These are phyloP conservation scores for Colletotrichum endophyticum DNA, from an alignment of 2,329 filamentous ascomycete genomes.

Conservation along the genomic window DNA sequence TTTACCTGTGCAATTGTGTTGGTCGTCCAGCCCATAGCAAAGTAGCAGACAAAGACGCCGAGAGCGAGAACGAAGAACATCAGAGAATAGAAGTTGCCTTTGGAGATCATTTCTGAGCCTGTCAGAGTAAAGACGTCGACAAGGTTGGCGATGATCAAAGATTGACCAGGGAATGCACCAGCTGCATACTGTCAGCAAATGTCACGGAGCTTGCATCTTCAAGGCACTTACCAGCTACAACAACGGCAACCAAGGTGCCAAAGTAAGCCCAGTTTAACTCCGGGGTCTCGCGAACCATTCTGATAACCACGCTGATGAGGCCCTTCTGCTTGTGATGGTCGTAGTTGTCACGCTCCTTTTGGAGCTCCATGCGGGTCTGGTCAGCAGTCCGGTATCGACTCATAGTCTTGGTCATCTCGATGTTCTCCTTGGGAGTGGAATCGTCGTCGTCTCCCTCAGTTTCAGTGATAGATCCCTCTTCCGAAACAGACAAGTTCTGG, in stretches of 20 bases:
- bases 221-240: slow-evolving; percentile 29
- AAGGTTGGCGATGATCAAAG: slow-evolving; percentile 45
- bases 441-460: slow-evolving; percentile 28
- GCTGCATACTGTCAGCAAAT: slow-evolving; percentile 21
- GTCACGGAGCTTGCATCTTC: no score
- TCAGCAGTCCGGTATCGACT: slow-evolving; percentile 35
- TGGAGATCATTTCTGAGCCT: slow-evolving; percentile 33
- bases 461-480: slow-evolving; percentile 23
- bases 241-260: slow-evolving; percentile 31
- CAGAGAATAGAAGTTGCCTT: slow-evolving; percentile 57
- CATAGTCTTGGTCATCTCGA: slow-evolving; percentile 31
- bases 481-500: slow-evolving; percentile 37
- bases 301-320: slow-evolving; percentile 31
- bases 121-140: slow-evolving; percentile 44
- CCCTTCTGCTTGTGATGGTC: slow-evolving; percentile 35
- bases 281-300: slow-evolving; percentile 41
- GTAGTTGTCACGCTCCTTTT: slow-evolving; percentile 41
- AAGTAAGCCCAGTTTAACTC: slow-evolving; percentile 40
- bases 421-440: background rate
- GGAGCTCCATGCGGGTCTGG: slow-evolving; percentile 32
- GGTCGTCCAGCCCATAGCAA: slow-evolving; percentile 37
- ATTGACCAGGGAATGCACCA: slow-evolving; percentile 46
- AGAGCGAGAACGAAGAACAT: slow-evolving; percentile 60
- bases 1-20: slow-evolving; percentile 36
- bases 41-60: slow-evolving; percentile 50